Percentiles rank a stretch among this genome's conserved stretches.
These are phyloP conservation scores for Neurospora sp. DNA, from an alignment of 495 filamentous ascomycete species.

Conservation along the genomic window DNA sequence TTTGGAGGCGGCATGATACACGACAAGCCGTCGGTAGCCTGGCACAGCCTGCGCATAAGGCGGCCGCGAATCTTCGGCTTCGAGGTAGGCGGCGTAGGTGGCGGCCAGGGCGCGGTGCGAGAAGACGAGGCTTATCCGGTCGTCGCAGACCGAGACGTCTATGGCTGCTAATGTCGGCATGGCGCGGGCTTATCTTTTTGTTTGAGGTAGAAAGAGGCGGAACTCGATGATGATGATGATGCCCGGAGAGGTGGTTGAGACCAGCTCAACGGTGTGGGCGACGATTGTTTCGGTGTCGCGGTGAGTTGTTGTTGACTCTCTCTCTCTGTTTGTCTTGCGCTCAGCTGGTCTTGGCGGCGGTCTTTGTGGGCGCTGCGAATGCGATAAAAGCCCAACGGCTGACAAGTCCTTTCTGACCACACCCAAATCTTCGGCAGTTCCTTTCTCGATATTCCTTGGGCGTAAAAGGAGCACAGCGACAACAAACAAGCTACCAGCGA, in stretches of 20 bases:
- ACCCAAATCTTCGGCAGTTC: neutral
- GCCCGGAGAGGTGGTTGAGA: neutral
- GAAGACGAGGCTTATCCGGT: conserved; percentile 20
- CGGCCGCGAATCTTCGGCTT: conserved; percentile 12
- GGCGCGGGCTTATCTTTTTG: neutral
- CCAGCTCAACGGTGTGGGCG: neutral
- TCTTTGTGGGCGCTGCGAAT: neutral
- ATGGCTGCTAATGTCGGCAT: conserved; percentile 23
- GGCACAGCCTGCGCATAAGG: conserved; percentile 6
- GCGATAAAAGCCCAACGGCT: neutral
- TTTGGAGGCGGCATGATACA: conserved; percentile 12
- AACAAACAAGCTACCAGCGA: neutral
- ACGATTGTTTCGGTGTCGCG: neutral
- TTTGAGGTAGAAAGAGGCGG: neutral
- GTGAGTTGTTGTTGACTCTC: neutral
- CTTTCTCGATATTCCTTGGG: neutral
- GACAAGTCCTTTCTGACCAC: neutral
- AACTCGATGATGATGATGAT: neutral
- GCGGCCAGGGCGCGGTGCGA: conserved; percentile 22
- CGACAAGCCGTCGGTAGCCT: conserved; percentile 13
- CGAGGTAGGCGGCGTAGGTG: conserved; percentile 20
- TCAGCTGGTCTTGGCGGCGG: neutral
- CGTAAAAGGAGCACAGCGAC: neutral
- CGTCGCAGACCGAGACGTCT: conserved; percentile 22
- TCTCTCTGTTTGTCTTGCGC: neutral